Evolutionary conservation across 495 filamentous ascomycete species (phyloP), one percentile per base, ranked within the genome.

Genomic region (Podospora sp.): DNA sequence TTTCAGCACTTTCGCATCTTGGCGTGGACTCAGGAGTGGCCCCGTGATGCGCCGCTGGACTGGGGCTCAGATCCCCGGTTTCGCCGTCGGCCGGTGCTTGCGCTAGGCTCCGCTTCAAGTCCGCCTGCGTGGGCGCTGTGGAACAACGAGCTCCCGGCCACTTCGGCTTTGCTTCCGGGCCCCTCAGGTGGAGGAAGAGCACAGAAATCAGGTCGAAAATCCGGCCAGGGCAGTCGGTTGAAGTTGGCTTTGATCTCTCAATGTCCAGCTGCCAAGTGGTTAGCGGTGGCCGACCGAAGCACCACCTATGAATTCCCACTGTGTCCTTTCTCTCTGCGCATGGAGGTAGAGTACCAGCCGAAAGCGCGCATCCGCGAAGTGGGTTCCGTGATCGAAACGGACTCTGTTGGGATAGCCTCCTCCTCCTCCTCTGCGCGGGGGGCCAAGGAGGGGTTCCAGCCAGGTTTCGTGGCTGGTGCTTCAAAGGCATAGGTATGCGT

Each of bases 21-120:
- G 60, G 60, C 60, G 20, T 12, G 1, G 24, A 33, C 26, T 26
- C 14, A 25, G 46, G 25, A 26, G 25, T 65, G 69, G 35, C 73
- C 73, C 68, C 73, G 71, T 75, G 73, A 75, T 69, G 64, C 63
- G 65, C 69, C 63, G 16, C 59, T 63, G 65, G 65, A 71, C 67
- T 72, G 55, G 69, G n/a, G 62, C 14, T n/a, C 26, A 50, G 49
- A 58, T 59, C 65, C 70, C 70, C 24, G 26, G 58, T 29, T 8
- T 62, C n/a, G 40, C 46, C 60, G 56, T 49, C 26, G 22, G 57
- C 26, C 29, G 57, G 57, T 16, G 57, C 52, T 60, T 49, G 62
- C 69, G 62, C 71, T 68, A 66, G 40, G 40, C 40, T 46, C 40
- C 40, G 40, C 40, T 46, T 33, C 9, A 24, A 68, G 25, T 63